These are phyloP conservation scores for Beta vulgaris DNA, from an alignment of 148 eudicot genomes.

Conservation along the genomic window DNA sequence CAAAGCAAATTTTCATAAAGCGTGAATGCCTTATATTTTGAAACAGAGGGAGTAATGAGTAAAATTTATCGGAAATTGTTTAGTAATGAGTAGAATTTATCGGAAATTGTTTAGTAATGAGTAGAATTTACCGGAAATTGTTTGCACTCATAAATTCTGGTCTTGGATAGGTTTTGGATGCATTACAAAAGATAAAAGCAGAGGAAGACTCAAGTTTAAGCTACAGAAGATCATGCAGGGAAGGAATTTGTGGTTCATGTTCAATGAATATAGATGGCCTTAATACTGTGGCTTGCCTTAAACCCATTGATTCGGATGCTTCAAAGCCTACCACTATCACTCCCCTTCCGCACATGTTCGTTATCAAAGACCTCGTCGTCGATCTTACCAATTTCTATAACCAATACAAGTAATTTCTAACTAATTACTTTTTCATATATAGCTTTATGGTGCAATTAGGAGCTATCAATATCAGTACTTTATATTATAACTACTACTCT, in stretches of 20 bases:
- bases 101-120: no score
- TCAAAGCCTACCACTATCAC: constrained; percentile 54
- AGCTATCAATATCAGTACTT: no score
- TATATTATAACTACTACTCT: no score
- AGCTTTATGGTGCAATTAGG: no score
- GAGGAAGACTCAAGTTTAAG: constrained; percentile 69
- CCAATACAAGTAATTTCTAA: constrained; percentile 60
- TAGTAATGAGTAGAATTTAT: no score
- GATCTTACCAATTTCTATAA: constrained; percentile 81
- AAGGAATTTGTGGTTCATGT: constrained; percentile 90
- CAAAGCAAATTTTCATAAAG: no score
- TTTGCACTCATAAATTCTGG: no score
- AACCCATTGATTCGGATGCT: constrained; percentile 63
- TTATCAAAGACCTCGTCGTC: constrained; percentile 79
- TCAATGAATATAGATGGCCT: constrained; percentile 80
- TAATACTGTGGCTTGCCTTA: constrained; percentile 80
- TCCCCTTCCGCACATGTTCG: constrained; percentile 83
- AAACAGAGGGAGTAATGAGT: no score
- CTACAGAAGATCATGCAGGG: constrained; percentile 77
- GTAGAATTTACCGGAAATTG: no score
- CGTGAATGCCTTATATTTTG: no score
- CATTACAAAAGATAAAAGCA: constrained; percentile 63
- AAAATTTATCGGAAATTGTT: no score
- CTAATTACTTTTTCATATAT: no score
- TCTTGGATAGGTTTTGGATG: constrained; percentile 54